Base-by-base conservation (phyloP, 148 eudicot species). In the Dianthus caryophyllus region DNA sequence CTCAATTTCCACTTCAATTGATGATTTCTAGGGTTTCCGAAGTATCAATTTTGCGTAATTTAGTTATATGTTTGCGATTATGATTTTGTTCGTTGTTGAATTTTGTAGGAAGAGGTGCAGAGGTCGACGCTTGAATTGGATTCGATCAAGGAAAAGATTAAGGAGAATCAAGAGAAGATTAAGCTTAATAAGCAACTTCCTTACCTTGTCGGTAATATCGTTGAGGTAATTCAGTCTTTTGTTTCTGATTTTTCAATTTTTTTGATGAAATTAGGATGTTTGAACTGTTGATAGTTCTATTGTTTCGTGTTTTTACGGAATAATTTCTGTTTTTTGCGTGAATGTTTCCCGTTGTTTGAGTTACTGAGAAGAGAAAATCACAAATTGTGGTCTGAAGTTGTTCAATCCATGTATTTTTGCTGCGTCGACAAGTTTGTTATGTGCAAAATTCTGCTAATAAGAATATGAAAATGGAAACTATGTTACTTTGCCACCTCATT, bases 101-200 rank as follows among this genome's bases (percentile, higher is more conserved):
- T 36, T 43, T n/a, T n/a, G 51, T 22, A 91, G 97, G 97, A 91
- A 55, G 97, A 88, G 73, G 77, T 73, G 78, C 97, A 87, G 71
- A 82, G 96, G 20, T 82, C 88, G 33, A 88, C 77, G 58, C 71
- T 91, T n/a, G 96, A 91, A 69, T 63, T 84, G 61, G 92, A 88
- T 56, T 82, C 90, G 16, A 77, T 86, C 52, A 84, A 83, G 74
- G 97, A 91, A 51, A 91, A 86, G 84, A 91, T 86, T 9, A 91
- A 88, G 78, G 97, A 91, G 82, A 91, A 91, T 82, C 93, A 88
- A 55, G 97, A 91, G 78, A 91, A 88, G 74, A 88, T 88, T 66
- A 91, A 91, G 68, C 86, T 91, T 58, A 91, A 91, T 69, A 91
- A 91, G 75, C 97, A 88, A 56, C 88, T 91, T 68, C 97, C 97